Evolutionary conservation across 148 eudicot genomes (phyloP), one percentile per base, ranked within the genome.

Genomic region (Mesembryanthemum crystallinum): DNA sequence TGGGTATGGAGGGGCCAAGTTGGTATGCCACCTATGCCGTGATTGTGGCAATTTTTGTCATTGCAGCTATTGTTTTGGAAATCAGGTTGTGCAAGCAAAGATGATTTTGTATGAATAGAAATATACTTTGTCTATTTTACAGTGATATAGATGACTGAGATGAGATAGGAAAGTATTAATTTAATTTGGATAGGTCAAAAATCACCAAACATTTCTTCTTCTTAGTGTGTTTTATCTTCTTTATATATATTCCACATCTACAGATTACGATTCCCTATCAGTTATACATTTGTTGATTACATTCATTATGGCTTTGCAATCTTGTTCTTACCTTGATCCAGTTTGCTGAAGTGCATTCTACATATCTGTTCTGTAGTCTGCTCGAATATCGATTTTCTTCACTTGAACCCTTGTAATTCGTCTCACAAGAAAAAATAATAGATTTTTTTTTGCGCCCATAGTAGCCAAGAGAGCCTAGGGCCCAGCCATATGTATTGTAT

Each of bases 1-100:
- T 94, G 77, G 97, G 87, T 6, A 61, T 77, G 37, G 97, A 88
- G 29, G 97, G 97, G 13, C 37, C 77, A 1, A 52, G 73, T 67
- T 94, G 98, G 98, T 86, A 83, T 77, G 89, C 73, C 32, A 83
- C 89, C 72, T 94, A 83, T 75, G 96, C 82, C 9, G 71, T 80
- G 32, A 84, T 81, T 74, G 77, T 90, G 63, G 85, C 52, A 24
- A 29, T 71, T 24, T 72, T 92, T 67, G 64, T 86, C 65, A 27
- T 88, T 25, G 21, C 72, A 39, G 81, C 80, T 58, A 54, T 82
- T 55, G 61, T 82, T 52, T 76, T 90, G 28, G 93, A 94, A 80
- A 25, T 87, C 65, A 85, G 85, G 80, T 67, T 85, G 82, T 74
- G 84, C 30, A 83, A 69, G 75, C 84, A 75, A 76, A 82, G 84